phyloP scores from a whole-genome alignment of 208 protist species.

The Herpetomonas tarakana region DNA sequence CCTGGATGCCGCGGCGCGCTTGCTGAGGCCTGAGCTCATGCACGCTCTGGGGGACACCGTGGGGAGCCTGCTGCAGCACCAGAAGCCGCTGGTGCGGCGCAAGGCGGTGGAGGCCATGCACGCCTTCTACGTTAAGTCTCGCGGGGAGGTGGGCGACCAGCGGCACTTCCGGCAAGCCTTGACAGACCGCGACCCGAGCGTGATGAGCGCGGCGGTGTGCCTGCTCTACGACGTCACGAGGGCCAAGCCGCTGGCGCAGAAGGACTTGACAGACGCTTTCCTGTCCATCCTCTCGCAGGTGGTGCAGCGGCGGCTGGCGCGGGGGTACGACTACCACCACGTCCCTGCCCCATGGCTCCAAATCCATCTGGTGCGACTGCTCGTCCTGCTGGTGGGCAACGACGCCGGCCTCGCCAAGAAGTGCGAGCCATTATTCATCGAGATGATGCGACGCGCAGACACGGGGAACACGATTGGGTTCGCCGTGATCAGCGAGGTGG shows the following conservation, averaged over 20 bases:
- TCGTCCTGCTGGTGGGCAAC: constrained; percentile 72
- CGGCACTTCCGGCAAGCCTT: constrained; percentile 74
- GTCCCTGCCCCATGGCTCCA: constrained; percentile 97
- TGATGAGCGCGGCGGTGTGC: constrained; percentile 92
- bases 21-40: constrained; percentile 89
- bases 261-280: constrained; percentile 89
- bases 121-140: constrained; percentile 64
- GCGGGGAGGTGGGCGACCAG: constrained; percentile 25
- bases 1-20: constrained; percentile 79
- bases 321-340: constrained; percentile 95
- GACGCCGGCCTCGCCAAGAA: constrained; percentile 34
- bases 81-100: constrained; percentile 86
- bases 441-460: constrained; percentile 89
- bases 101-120: constrained; percentile 92
- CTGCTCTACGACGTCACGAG: constrained; percentile 70
- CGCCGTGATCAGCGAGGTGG: constrained; percentile 81
- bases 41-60: constrained; percentile 78
- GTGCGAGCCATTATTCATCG: constrained; percentile 75
- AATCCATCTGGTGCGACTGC: constrained; percentile 88
- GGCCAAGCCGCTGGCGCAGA: constrained; percentile 37
- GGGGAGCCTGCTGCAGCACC: constrained; percentile 41
- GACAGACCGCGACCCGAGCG: constrained; percentile 95
- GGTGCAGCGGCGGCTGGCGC: constrained; percentile 86
- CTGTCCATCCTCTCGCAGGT: constrained; percentile 93
- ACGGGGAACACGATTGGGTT: constrained; percentile 89